Base-by-base conservation (phyloP, 495 filamentous ascomycete species). In the Hyaloscypha finlandica region DNA sequence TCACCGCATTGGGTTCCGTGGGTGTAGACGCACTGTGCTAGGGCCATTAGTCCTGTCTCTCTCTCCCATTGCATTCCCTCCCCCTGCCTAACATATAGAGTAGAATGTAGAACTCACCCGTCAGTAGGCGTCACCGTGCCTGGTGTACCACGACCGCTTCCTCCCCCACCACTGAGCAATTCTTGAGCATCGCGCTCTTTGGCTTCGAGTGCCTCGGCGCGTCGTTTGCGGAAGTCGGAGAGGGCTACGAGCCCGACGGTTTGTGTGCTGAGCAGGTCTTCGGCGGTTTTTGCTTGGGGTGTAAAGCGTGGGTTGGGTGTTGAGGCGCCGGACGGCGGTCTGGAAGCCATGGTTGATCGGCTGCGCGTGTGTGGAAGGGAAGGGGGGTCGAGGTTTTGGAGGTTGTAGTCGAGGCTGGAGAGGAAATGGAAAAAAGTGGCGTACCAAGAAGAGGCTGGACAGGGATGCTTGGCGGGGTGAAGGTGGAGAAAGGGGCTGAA, bases 191-290 rank as follows among this genome's bases (percentile, higher is more conserved):
- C 92, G 65, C 91, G 85, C 71, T 93, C 90, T 74, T 94, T 94
- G 74, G 92, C 91, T 77, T 98, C 95, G 35, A 96, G 81, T 32
- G 94, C 92, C 77, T 99, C 92, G 70, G 93, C 94, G 77, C 95
- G 93, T 48, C 95, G 89, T 78, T 99, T 98, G 77, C 95, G 93
- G 80, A 97, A 99, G 75, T 98, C 95, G 70, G 89, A 91, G 51
- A 97, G 88, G 63, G 92, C 85, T 53, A 98, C 95, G 16, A 99
- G 88, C 54, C 95, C 95, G 61, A 97, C 93, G 1, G 95, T 99
- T 75, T 93, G 90, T 48, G 89, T 92, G 70, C 92, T 93, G 59
- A 99, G 86, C n/a, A 94, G 83, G 64, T 97, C 91, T 79, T 96
- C 90, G 19, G 93, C 90, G 0, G 93, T 94, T 63, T 89, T 84